Base-by-base conservation (phyloP, 768 basidiomycete genomes). In the Neoboletus magnificus region DNA sequence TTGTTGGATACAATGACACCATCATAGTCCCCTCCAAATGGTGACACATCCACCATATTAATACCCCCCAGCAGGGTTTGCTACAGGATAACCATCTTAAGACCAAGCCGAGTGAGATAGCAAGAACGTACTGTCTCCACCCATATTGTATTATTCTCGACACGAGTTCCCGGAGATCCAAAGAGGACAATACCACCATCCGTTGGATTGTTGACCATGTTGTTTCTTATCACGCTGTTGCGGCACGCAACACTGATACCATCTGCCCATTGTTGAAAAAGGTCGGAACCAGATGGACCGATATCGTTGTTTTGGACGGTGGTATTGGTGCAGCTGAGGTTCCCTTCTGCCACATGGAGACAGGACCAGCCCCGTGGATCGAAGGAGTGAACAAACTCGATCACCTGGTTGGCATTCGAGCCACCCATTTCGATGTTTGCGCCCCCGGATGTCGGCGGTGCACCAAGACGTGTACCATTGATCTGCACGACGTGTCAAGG, bases 351-450 rank as follows among this genome's bases (percentile, higher is more conserved):
- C 32, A 93, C 66, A 62, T 94, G 93, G 37, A 94, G 76, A 68
- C 91, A 92, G 9, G 88, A 83, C 91, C 92, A 93, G 55, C 87
- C 74, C 48, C 91, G 79, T 3, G 90, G 89, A 69, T 93, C 83
- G 64, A 74, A 89, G 8, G 87, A 85, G 59, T 77, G 82, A 12
- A 93, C 90, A 57, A 82, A 84, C 74, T 93, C 89, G 51, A 94
- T 76, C 37, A 91, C 61, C 68, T 94, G 91, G 62, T 79, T 74
- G 3, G 81, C 73, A 59, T 87, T 93, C 20, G 76, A 63, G 11
- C 91, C 92, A 5, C 92, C 92, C 78, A 93, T 85, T 71, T 93
- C 91, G 52, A 93, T 90, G 62, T 91, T 91, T 23, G 80, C 91
- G 0, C 87, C 88, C 8, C 89, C 89, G 23, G 46, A 57, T 0